Evolutionary conservation across 176 grass and related monocot genomes (phyloP).

Genomic region (Eremochloa ophiuroides): DNA sequence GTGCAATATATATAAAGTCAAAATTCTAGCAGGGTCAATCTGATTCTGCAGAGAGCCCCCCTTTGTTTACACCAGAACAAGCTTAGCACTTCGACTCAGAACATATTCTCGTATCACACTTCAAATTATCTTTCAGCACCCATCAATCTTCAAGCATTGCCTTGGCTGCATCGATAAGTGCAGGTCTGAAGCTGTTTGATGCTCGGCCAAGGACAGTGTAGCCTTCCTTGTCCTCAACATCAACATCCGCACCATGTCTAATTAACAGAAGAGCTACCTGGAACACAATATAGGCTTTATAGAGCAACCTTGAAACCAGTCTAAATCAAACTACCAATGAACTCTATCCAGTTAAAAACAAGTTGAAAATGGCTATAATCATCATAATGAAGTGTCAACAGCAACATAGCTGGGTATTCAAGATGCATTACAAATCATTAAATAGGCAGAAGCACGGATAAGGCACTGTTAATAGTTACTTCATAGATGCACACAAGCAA

Average conservation of each 20-base stretch:
- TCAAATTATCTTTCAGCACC: not conserved
- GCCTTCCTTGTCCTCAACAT: slow-evolving; percentile 83
- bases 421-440: not conserved
- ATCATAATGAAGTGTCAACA: not conserved
- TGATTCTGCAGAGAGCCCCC: not conserved
- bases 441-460: not conserved
- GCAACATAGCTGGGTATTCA: not conserved
- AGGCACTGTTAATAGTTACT: not conserved
- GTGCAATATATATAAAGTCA: not conserved
- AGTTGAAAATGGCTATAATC: not conserved
- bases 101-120: not conserved
- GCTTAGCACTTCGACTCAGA: not conserved
- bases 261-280: slow-evolving; percentile 82
- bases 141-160: slow-evolving; percentile 77
- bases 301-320: not conserved
- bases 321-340: not conserved
- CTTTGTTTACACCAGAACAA: not conserved
- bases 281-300: not conserved
- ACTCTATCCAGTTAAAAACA: not conserved
- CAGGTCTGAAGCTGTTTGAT: slow-evolving; percentile 54
- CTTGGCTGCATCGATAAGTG: slow-evolving; percentile 78
- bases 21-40: not conserved
- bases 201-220: slow-evolving; percentile 82
- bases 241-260: slow-evolving; percentile 84
- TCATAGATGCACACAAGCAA: not conserved